Base-by-base conservation (phyloP, 2,329 filamentous ascomycete genomes). In the Ceratocystis harringtonii region DNA sequence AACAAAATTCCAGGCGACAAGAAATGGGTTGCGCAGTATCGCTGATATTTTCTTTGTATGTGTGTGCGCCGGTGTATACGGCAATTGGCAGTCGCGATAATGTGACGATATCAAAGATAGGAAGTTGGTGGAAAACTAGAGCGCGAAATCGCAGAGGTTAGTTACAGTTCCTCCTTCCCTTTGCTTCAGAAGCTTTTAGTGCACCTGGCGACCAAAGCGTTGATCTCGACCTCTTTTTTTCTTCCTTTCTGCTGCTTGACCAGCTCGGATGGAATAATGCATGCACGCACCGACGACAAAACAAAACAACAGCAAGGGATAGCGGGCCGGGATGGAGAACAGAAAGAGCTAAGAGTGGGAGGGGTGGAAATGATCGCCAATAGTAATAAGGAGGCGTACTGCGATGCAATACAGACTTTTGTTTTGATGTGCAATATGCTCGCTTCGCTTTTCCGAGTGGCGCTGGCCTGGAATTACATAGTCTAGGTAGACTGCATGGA, bases 41-140 rank as follows among this genome's bases (percentile, higher is more conserved):
- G 19, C 3, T 25, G 48, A 50, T 22, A 22, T 50, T 12, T 12
- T 12, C 2, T 50, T 6, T 52, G 7, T 52, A 12, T 50, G 22
- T 52, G 17, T 10, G 52, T 36, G 7, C 8, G 32, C 10, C 32
- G 32, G 32, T 36, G 32, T 36, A 36, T 36, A 4, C 12, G 32
- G 32, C 3, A 36, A 10, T 36, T 36, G 32, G 32, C 32, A 32
- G 25, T 58, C 52, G 52, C 52, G 25, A 58, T 58, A 28, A n/a
- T 57, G 52, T 58, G 52, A n/a, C 32, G 52, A 58, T 58, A 58
- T 36, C 52, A 58, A 58, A 58, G 52, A 25, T 17, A 58, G 52
- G 28, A 36, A 58, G 32, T 58, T n/a, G 15, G 17, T 25, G 52
- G 32, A 30, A 58, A 32, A 30, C 52, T 58, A 58, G 32, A n/a